phyloP scores from a whole-genome alignment of 768 basidiomycete genomes.

The Zangia roseola region DNA sequence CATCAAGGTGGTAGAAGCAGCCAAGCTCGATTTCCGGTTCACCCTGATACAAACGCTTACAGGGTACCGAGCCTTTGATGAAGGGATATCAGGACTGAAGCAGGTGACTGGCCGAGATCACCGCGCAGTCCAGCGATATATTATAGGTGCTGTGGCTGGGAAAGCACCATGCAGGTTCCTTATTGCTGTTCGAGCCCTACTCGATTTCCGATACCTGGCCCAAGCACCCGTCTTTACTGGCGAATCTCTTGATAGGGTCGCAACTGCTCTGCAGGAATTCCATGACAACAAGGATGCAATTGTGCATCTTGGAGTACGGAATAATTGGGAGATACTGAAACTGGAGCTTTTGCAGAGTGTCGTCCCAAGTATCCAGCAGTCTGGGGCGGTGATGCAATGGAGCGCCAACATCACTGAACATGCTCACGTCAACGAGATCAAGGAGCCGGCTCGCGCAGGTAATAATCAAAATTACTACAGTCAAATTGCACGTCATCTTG shows the following conservation, averaged over 20 bases:
- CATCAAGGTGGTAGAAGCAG: too few species aligned
- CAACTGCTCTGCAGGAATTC: background rate
- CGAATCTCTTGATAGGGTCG: slow-evolving; percentile 13
- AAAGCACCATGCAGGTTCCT: slow-evolving; percentile 31
- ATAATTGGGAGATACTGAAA: too few species aligned
- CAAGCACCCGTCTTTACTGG: slow-evolving; percentile 32
- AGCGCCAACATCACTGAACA: background rate
- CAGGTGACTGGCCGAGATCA: too few species aligned
- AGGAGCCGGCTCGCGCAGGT: background rate
- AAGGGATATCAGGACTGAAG: slow-evolving; percentile 41
- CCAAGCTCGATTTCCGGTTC: slow-evolving; percentile 38
- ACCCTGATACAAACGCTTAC: slow-evolving; percentile 36
- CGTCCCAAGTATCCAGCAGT: too few species aligned
- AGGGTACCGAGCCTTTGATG: slow-evolving; percentile 37
- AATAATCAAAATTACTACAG: background rate
- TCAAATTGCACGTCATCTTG: background rate
- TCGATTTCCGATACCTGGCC: slow-evolving; percentile 38
- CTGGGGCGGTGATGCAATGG: too few species aligned
- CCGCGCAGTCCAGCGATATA: too few species aligned
- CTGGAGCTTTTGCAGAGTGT: too few species aligned
- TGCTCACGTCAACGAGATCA: background rate
- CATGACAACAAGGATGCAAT: too few species aligned
- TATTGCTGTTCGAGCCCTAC: slow-evolving; percentile 33
- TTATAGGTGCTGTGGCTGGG: slow-evolving; percentile 36
- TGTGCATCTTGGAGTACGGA: too few species aligned